Evolutionary conservation across 2,329 filamentous ascomycete species (phyloP), one percentile per base, ranked within the genome.

Genomic region (Domatiomyces catenatus): DNA sequence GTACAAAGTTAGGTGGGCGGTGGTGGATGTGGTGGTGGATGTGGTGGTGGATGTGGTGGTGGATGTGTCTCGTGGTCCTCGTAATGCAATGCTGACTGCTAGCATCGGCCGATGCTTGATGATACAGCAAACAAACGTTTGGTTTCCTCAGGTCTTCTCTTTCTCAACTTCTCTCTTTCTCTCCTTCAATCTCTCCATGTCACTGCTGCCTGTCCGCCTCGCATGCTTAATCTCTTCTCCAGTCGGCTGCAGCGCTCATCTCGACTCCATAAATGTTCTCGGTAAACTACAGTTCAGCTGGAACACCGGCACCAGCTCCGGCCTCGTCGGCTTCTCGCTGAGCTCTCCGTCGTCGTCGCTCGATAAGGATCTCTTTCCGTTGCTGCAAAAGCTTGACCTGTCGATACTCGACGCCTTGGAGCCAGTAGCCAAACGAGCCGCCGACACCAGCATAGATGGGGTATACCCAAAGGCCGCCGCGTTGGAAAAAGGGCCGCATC

Each of bases 381-480:
- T 90, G 84, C 58, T 75, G 73, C 53, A 98, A 73, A 56, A 88
- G 77, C 58, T 79, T 77, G 59, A 83, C 76, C 71, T 96, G 90
- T 66, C 81, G 76, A 63, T 86, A 74, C 68, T 95, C 87, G 51
- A 96, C 86, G 56, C 86, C 86, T 73, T 89, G 82, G 61, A 98
- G 74, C 88, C 90, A 98, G 76, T 95, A 95, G 60, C 92, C 92
- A 71, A 96, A 95, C 70, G 84, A 86, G 61, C 83, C 89, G 61
- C 89, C 89, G 56, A 87, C 79, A 60, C 78, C 78, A 52, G 82
- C 89, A 70, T 92, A 98, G 61, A 90, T 71, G 50, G 92, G 92
- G 73, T 94, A 98, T 48, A 81, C 87, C 84, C 87, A 93, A 63
- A 94, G 79, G 50, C 84, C 84, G 66, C 83, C 76, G 64, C 76